Base-by-base conservation (phyloP, 2,329 filamentous ascomycete genomes). In the Exophiala spinifera region DNA sequence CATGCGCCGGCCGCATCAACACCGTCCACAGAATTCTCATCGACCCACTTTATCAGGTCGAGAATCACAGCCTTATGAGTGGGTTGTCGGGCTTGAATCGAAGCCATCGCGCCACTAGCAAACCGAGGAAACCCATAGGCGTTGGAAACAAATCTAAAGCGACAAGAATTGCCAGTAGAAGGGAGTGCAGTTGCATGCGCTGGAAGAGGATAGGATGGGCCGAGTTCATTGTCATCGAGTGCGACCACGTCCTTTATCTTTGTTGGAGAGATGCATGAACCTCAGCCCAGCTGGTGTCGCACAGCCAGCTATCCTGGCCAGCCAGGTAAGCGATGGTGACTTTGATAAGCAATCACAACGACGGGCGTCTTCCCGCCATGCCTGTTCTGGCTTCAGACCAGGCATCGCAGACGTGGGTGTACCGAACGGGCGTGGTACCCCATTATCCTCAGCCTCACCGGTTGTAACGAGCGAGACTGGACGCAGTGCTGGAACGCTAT, bases 161-260 rank as follows among this genome's bases (percentile, higher is more conserved):
- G 40, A 74, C 3, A 17, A 64, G 66, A 14, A 75, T 57, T 0
- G 54, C 60, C 2, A 73, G 49, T 50, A 69, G 36, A 39, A 5
- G 7, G 36, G 36, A 39, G 7, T 10, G 36, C n/a, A 6, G 3
- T 6, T 5, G 36, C n/a, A 39, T 3, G 10, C n/a, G 36, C 36
- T 15, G 14, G 36, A 39, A 39, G 13, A 39, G 11, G 36, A 39
- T n/a, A 10, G 36, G 36, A 39, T 39, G 36, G 36, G 4, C 17
- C 17, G 36, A 19, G 17, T 5, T 19, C 36, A 39, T 19, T 39
- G 36, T 39, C 36, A 39, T 39, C 36, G 36, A 39, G 36, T 39
- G 36, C 36, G 36, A 39, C 36, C 6, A 19, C 36, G 36, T n/a
- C 3, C 36, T 39, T 39, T 39, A 39, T 39, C 36, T 15, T 15